Base-by-base conservation (phyloP, 169 alveolate species). In the Plasmodium billcollinsi region DNA sequence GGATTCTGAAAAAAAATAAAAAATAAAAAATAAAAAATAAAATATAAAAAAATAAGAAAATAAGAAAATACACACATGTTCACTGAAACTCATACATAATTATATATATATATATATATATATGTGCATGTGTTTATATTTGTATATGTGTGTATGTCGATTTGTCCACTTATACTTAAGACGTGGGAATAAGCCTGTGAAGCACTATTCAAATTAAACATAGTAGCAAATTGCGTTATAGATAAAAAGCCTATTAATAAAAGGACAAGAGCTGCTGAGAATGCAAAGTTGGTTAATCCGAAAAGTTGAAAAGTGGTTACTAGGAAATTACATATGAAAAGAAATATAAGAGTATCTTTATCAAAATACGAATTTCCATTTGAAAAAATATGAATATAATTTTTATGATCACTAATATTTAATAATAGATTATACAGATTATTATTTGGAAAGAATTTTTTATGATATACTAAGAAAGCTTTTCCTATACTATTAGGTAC, bases 251-350 rank as follows among this genome's bases (percentile, higher is more conserved):
- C 92, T 11, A 90, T 71, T 21, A 94, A 73, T 24, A 94, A 59
- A 59, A 94, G 90, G 1, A 92, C 83, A 29, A 94, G 70, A 56
- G 94, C 90, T 14, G 95, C 88, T 54, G 93, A 80, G 62, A 94
- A 92, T 1, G 96, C 93, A 71, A 94, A 94, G 67, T 89, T 92
- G 0, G 94, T 91, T 43, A 94, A 43, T 2, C 96, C 96, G 21
- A 78, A 61, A 29, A 92, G 43, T 63, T 92, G 95, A 59, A 94
- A 88, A 5, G 67, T 39, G 12, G 90, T 74, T 0, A 90, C 95
- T 2, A 78, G 54, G 26, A 78, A 65, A 11, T 78, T 78, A 20
- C 89, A 78, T 20, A 78, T 52, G 24, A 65, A 78, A 8, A 78
- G 54, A 20, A 63, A 78, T 5, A 78, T 26, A 24, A 78, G 54